A percentile compares a stretch with the other conserved stretches of the same genome.
phyloP scores from a whole-genome alignment of 306 rosid species.

The Quercus alba region DNA sequence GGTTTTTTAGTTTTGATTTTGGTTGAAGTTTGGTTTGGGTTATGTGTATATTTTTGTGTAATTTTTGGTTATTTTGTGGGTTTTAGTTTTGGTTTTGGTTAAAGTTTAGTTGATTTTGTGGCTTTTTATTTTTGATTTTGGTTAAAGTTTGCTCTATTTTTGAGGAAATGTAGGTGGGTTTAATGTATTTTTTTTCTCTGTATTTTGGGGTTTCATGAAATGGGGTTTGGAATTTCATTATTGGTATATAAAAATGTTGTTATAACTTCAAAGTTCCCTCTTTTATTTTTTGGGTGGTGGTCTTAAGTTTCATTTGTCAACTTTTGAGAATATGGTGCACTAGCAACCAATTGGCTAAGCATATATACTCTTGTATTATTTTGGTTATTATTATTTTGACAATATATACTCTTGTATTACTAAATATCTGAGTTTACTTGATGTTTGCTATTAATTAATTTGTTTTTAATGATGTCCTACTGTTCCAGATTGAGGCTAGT shows the following conservation, averaged over 20 bases:
- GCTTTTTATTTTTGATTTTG: too few relatives aligned
- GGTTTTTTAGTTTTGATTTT: too few relatives aligned
- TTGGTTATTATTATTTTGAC: too few relatives aligned
- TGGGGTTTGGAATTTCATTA: neutral
- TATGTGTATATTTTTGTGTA: too few relatives aligned
- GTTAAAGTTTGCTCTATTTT: slow-evolving; percentile 1
- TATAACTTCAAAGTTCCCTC: neutral
- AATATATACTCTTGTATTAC: too few relatives aligned
- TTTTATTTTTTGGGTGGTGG: neutral
- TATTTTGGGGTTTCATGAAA: neutral
- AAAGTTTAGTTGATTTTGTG: too few relatives aligned
- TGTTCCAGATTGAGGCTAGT: too few relatives aligned
- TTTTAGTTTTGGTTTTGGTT: too few relatives aligned
- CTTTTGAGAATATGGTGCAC: neutral
- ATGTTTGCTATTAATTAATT: neutral
- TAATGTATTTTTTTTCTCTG: neutral
- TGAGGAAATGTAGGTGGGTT: slow-evolving; percentile 1
- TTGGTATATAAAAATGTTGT: neutral
- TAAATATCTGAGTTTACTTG: neutral
- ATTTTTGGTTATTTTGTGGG: too few relatives aligned
- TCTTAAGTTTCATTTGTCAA: neutral
- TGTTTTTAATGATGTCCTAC: too few relatives aligned
- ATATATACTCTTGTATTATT: neutral
- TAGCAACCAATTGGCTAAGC: neutral
- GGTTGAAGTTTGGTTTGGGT: too few relatives aligned